Base-by-base conservation (phyloP, 2,329 filamentous ascomycete genomes). In the Aureobasidium sp. region DNA sequence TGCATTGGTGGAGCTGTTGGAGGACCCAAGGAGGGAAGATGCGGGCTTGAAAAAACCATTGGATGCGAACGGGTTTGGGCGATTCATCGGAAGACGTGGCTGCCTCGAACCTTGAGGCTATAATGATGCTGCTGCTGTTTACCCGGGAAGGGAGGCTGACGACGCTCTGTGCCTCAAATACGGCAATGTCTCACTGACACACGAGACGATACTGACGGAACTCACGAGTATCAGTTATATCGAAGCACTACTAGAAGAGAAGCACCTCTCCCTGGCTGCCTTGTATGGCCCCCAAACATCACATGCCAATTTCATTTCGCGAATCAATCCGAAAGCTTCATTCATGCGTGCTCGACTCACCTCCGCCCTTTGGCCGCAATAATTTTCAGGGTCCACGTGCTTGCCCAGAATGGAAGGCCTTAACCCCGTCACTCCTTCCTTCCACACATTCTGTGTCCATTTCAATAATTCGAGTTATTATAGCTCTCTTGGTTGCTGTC, bases 31-130 rank as follows among this genome's bases (percentile, higher is more conserved):
- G 57, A 75, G 73, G 48, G 73, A 69, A 21, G 75, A 65, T 21
- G 74, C 72, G 5, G 74, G 74, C 61, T 72, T 70, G 66, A 76
- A 76, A 41, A 70, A 69, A 66, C 70, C 71, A 6, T 64, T 66
- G 29, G 67, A 64, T 5, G 57, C 63, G 58, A 69, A 68, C 6
- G 65, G 67, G 25, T 64, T 66, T 10, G 64, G 51, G 42, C 65
- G 65, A 45, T 67, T 68, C 68, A 69, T 69, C 5, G 7, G 21
- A 39, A 29, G 44, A 44, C 34, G 14, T 1, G 13, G 13, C 44
- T 21, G 21, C 21, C 21, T 21, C 21, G 21, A 21, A 21, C 21
- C 1, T 21, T 21, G 21, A 21, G 21, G 27, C 30, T 54, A 30
- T 48, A 21, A 5, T n/a, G 39, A 5, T 57, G 16, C 25, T 39